Evolutionary conservation across 768 basidiomycete species (phyloP).

Genomic region (Boletellus ananas): DNA sequence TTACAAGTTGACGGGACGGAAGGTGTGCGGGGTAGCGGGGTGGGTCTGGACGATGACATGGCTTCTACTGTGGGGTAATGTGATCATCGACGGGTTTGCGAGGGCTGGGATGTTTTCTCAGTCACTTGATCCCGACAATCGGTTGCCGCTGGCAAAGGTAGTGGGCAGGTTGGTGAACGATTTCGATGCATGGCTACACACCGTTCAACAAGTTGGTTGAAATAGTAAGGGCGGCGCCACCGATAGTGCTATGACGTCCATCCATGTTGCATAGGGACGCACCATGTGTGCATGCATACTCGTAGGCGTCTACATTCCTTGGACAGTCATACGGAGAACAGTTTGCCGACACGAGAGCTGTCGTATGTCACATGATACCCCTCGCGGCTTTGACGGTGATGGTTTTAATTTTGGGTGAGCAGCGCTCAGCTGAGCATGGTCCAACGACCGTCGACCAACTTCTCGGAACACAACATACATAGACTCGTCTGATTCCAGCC

Average conservation of each 20-base stretch:
- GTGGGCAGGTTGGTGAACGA: neutral
- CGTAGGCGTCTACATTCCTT: too few relatives aligned
- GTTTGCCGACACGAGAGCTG: too few relatives aligned
- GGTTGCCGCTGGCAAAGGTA: neutral
- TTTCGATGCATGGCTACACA: neutral
- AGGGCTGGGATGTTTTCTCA: neutral
- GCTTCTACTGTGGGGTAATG: neutral
- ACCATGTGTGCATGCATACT: too few relatives aligned
- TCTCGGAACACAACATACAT: too few relatives aligned
- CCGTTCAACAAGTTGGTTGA: neutral
- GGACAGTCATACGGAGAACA: too few relatives aligned
- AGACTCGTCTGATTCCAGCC: neutral
- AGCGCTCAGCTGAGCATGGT: too few relatives aligned
- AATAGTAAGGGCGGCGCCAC: too few relatives aligned
- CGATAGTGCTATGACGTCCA: too few relatives aligned
- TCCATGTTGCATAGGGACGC: neutral
- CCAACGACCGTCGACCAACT: too few relatives aligned
- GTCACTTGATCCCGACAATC: neutral
- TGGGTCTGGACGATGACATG: neutral
- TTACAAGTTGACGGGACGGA: neutral
- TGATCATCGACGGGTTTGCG: neutral
- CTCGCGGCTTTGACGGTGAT: too few relatives aligned
- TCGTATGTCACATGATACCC: too few relatives aligned
- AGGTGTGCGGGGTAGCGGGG: neutral
- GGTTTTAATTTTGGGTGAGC: too few relatives aligned